Base-by-base conservation (phyloP, 768 basidiomycete genomes). In the Leccinum incarnatum region DNA sequence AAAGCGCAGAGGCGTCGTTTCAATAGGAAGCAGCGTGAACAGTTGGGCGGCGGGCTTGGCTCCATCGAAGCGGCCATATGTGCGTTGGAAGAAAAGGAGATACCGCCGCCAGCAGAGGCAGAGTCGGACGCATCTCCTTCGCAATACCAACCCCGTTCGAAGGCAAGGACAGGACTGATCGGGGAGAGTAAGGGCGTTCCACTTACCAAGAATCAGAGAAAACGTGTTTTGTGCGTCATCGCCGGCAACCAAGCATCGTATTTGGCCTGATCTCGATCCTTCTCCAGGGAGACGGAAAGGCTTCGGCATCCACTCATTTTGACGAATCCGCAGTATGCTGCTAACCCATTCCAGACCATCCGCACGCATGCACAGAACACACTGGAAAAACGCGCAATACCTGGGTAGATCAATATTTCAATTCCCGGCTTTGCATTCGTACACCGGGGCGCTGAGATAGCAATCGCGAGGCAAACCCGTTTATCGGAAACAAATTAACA, bases 281-380 rank as follows among this genome's bases (percentile, higher is more conserved):
- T 58, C 27, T 25, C 11, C 67, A 93, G 91, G 19, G 76, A 86
- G 70, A 62, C 80, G 61, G 91, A 93, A 69, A 82, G 79, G 54
- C 74, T 88, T 27, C 79, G 91, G 59, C 85, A 88, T 58, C 89
- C 89, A 10, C 74, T 87, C 61, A 85, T 93, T 42, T 76, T 88
- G 30, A 77, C 83, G 21, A 87, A 85, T 65, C 78, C 86, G 5
- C 80, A 83, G 40, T 93, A 85, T 67, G 72, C 82, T 10, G 73
- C 80, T 32, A 87, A 86, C 66, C 91, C 91, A 1, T 93, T 93
- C 69, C 76, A 85, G 65, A 86, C 89, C 1, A 89, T 93, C 64
- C 86, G 89, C 5, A 87, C 81, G 4, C 91, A 93, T 69, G 89
- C 86, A 2, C 80, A 87, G 69, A 93, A 93, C 67, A 91, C 91